Base-by-base conservation (phyloP, 2,329 filamentous ascomycete genomes). In the Ophiobolus disseminans region DNA sequence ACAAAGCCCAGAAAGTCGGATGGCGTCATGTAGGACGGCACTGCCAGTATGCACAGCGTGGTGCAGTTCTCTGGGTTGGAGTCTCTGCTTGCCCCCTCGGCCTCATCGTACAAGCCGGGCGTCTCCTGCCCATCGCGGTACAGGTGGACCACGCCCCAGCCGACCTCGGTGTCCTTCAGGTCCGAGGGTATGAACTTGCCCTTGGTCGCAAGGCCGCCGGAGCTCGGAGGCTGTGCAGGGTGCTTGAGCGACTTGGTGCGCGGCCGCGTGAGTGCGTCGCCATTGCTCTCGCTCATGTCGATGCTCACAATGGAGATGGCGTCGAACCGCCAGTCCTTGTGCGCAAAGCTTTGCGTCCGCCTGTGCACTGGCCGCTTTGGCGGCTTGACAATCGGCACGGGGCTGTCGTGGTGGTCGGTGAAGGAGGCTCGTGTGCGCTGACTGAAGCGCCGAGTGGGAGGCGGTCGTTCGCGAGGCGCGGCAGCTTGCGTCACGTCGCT, bases 101-200 rank as follows among this genome's bases (percentile, higher is more conserved):
- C 75, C 53, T 82, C 77, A 35, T 81, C 77, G 47, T 83, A 78
- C 10, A 91, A 75, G 10, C 78, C 82, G 1, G 84, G 78, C 1
- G 86, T 87, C 70, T 95, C 89, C 49, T 91, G 84, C 2, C 83
- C 84, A 72, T 97, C 93, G 8, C 92, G 85, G 71, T 97, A 99
- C 21, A 99, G 82, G 71, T 97, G 94, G 2, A 99, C 91, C 11
- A 97, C 85, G 1, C 94, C 94, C 88, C 91, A 97, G 32, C 91
- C 90, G 1, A 91, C 80, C 50, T 96, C 88, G 1, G 90, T 91
- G 45, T 88, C 85, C 51, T 82, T 80, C 13, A 85, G 83, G 46
- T 87, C 83, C 1, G 93, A 79, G 0, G 89, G 86, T 16, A 90
- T 77, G 67, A 88, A 96, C 55, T 84, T 82, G 4, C 90, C 94